phyloP scores from a whole-genome alignment of 2,329 filamentous ascomycete genomes.

The Neurospora crassa region DNA sequence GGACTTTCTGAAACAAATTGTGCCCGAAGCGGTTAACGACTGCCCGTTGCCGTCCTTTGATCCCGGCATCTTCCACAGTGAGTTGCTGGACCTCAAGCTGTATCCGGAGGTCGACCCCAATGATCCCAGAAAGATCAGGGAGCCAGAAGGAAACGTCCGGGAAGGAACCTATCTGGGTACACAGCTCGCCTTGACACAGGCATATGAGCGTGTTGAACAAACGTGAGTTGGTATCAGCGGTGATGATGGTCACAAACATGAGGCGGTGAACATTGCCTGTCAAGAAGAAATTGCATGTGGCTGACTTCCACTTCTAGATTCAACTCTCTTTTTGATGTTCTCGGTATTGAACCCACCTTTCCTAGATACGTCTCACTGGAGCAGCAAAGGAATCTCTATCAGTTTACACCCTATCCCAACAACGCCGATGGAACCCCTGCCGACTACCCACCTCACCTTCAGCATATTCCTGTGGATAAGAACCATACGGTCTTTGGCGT shows the following conservation, averaged over 20 bases:
- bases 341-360: constrained; percentile 24
- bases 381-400: constrained; percentile 23
- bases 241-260: not conserved
- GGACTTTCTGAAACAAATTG: constrained; percentile 13
- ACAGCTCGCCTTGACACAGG: constrained; percentile 25
- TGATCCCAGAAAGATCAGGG: constrained; percentile 14
- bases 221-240: constrained; percentile 16
- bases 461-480: constrained; percentile 21
- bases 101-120: constrained; percentile 19
- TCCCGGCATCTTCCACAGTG: constrained; percentile 25
- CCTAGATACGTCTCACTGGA: constrained; percentile 22
- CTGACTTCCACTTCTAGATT: constrained; percentile 16
- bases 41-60: constrained; percentile 24
- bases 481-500: constrained; percentile 19
- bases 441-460: constrained; percentile 23
- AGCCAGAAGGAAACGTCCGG: constrained; percentile 21
- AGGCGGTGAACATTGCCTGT: not conserved
- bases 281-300: not conserved
- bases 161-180: constrained; percentile 26
- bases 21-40: constrained; percentile 17
- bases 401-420: constrained; percentile 20
- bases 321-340: constrained; percentile 25
- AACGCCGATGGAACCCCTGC: constrained; percentile 20
- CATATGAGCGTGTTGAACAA: constrained; percentile 25
- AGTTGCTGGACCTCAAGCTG: constrained; percentile 22